phyloP scores from a whole-genome alignment of 208 protist species.

The Leishmania arabica region DNA sequence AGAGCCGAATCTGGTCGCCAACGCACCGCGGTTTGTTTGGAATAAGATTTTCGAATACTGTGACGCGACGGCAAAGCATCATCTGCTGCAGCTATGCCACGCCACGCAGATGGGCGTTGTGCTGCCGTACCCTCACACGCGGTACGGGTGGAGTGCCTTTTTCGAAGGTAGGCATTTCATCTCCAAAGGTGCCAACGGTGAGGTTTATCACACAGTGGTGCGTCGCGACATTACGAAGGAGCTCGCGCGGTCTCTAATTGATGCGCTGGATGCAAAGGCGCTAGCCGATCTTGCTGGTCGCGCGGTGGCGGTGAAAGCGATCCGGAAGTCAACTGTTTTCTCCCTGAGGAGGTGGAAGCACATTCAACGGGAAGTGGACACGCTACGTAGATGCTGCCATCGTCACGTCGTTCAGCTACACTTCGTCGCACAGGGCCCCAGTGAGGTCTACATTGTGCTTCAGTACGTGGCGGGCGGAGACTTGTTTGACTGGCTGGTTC shows the following conservation, averaged over 20 bases:
- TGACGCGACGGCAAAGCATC: slow-evolving; percentile 26
- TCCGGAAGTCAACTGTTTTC: slow-evolving; percentile 56
- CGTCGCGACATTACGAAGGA: slow-evolving; percentile 23
- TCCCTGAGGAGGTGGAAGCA: slow-evolving; percentile 49
- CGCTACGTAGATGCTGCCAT: slow-evolving; percentile 38
- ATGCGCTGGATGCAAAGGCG: slow-evolving; percentile 9
- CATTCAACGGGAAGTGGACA: slow-evolving; percentile 51
- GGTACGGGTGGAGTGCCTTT: slow-evolving; percentile 45
- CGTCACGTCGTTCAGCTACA: slow-evolving; percentile 57
- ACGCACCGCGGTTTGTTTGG: slow-evolving; percentile 34
- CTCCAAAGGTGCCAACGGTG: slow-evolving; percentile 48
- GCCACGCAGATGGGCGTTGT: slow-evolving; percentile 45
- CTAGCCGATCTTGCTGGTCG: slow-evolving; percentile 19
- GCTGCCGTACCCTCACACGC: slow-evolving; percentile 41
- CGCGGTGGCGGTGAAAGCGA: slow-evolving; percentile 51
- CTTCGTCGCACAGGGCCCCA: slow-evolving; percentile 47
- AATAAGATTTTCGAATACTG: slow-evolving; percentile 40
- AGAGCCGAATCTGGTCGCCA: slow-evolving; percentile 27
- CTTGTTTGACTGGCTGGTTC: slow-evolving; percentile 64
- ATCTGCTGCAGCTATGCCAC: slow-evolving; percentile 46
- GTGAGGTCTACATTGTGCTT: slow-evolving; percentile 57
- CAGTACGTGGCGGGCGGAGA: slow-evolving; percentile 50
- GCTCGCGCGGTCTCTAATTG: neutral
- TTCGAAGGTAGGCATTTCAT: slow-evolving; percentile 49
- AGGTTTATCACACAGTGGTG: slow-evolving; percentile 40